These are phyloP conservation scores for Drechslerella coelobrocha DNA, from an alignment of 2,329 filamentous ascomycete genomes.

Conservation along the genomic window DNA sequence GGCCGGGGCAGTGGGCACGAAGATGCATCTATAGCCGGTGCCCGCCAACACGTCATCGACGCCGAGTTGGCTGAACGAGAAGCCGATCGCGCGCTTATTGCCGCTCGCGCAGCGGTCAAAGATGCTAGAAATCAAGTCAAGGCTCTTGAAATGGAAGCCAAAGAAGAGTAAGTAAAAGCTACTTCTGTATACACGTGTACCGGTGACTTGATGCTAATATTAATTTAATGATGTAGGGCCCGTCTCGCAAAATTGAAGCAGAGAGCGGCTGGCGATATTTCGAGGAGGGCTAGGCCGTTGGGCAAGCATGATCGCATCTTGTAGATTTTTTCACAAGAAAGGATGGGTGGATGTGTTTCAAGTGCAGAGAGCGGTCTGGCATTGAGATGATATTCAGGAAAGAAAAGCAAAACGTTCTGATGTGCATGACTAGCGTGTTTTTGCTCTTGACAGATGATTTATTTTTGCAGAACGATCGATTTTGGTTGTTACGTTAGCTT, in stretches of 20 bases:
- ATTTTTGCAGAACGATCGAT: no score
- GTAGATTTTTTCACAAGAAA: slow-evolving; percentile 9
- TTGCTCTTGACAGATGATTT: no score
- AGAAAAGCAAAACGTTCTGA: no score
- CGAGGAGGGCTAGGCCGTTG: slow-evolving; percentile 31
- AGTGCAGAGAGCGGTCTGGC: no score
- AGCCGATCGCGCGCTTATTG: slow-evolving; percentile 46
- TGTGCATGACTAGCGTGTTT: no score
- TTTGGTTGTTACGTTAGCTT: no score
- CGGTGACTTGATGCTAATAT: background rate
- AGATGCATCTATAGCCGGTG: slow-evolving; percentile 37
- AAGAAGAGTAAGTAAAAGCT: slow-evolving; percentile 32
- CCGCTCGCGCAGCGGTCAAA: slow-evolving; percentile 31
- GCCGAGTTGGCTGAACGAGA: slow-evolving; percentile 45
- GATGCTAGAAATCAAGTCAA: slow-evolving; percentile 41
- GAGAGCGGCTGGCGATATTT: slow-evolving; percentile 45
- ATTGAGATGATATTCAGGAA: no score
- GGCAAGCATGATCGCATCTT: slow-evolving; percentile 40
- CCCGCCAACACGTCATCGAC: slow-evolving; percentile 41
- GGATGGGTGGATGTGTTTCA: no score
- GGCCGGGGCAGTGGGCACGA: slow-evolving; percentile 18
- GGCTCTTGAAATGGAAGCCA: slow-evolving; percentile 36
- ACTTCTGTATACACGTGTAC: background rate
- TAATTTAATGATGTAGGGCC: slow-evolving; percentile 10
- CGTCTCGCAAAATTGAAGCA: slow-evolving; percentile 43